Evolutionary conservation across 345 rosid species (phyloP).

Genomic region (Turritis glabra): DNA sequence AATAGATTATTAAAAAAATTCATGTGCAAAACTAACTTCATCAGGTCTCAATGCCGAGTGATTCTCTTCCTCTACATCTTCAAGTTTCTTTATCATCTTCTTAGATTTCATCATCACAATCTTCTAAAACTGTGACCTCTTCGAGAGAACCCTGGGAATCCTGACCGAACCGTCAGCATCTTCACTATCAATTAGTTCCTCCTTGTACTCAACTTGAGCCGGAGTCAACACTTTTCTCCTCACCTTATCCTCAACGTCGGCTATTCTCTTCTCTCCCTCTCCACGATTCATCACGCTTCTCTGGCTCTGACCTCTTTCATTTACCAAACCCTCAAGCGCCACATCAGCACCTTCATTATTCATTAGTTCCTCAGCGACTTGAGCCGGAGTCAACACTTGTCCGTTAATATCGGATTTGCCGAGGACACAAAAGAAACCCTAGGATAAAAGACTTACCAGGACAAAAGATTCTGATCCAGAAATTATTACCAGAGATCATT

Average conservation of each 20-base stretch:
- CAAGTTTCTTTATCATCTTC: background rate
- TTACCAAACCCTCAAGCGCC: constrained; percentile 51
- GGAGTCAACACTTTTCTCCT: background rate
- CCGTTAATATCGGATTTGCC: background rate
- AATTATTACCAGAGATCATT: too few species aligned
- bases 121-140: background rate
- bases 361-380: constrained; percentile 60
- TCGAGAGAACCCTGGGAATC: background rate
- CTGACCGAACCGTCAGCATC: background rate
- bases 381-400: constrained; percentile 46
- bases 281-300: background rate
- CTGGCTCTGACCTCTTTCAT: constrained; percentile 24
- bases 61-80: background rate
- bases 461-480: too few species aligned
- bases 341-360: constrained; percentile 45
- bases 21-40: background rate
- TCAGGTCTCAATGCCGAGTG: background rate
- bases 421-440: too few species aligned
- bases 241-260: background rate
- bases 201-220: background rate
- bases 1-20: too few species aligned
- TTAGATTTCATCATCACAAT: too few species aligned
- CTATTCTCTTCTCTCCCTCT: background rate
- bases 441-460: too few species aligned
- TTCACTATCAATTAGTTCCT: background rate